Conservation (phyloP, 2,329 filamentous ascomycete species). For the Exophiala oligosperma region DNA sequence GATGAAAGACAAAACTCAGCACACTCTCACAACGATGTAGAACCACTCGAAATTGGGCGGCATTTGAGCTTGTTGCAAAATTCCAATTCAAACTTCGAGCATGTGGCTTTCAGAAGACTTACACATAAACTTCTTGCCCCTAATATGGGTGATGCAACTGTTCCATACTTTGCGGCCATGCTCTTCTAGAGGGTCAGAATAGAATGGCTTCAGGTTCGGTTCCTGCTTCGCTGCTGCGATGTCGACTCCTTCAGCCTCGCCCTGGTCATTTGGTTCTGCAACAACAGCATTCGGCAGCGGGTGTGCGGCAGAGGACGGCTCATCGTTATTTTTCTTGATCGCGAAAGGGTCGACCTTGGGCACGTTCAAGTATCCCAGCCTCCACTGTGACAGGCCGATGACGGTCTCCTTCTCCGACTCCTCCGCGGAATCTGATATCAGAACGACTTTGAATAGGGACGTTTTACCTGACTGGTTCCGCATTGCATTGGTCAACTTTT, state of each 20-base stretch:
- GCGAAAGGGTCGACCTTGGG: slow-evolving; percentile 22
- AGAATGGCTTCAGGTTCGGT: slow-evolving; percentile 8
- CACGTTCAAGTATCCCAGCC: slow-evolving; percentile 19
- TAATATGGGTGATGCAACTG: slow-evolving; percentile 16
- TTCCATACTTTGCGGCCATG: slow-evolving; percentile 16
- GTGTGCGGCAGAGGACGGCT: neutral
- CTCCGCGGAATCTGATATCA: neutral
- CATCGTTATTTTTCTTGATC: neutral
- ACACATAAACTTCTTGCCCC: slow-evolving; percentile 26
- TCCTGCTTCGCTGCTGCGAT: neutral
- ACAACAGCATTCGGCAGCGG: neutral
- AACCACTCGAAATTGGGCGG: no score
- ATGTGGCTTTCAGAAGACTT: slow-evolving; percentile 2
- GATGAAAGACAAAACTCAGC: neutral
- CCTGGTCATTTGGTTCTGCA: slow-evolving; percentile 3
- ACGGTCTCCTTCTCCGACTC: slow-evolving; percentile 12
- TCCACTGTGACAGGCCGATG: slow-evolving; percentile 23
- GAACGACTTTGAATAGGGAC: slow-evolving; percentile 22
- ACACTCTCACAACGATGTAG: neutral
- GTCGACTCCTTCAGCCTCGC: neutral
- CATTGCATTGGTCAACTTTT: slow-evolving; percentile 19
- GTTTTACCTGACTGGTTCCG: slow-evolving; percentile 4
- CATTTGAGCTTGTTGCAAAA: no score
- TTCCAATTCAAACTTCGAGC: no score
- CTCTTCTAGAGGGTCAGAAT: slow-evolving; percentile 14